Evolutionary conservation across 2,329 filamentous ascomycete species (phyloP).

Genomic region (Aspergillus awamori): DNA sequence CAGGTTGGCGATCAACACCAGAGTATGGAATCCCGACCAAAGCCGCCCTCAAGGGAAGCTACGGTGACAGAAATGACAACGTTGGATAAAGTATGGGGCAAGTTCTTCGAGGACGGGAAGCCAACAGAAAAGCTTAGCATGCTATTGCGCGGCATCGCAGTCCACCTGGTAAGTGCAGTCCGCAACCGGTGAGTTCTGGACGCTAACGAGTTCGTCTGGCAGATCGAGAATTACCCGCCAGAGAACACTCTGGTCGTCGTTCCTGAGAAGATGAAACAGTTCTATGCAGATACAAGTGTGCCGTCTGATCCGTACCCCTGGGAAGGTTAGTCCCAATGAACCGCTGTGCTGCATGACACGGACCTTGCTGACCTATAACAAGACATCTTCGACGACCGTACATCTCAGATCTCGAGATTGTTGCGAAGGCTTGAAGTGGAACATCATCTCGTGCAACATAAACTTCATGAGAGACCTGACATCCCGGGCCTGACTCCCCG

Average conservation of each 20-base stretch:
- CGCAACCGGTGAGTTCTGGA: background rate
- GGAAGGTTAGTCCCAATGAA: slow-evolving; percentile 53
- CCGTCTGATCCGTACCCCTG: slow-evolving; percentile 70
- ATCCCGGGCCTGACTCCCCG: slow-evolving; percentile 67
- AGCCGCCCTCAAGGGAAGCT: slow-evolving; percentile 40
- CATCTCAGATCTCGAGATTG: slow-evolving; percentile 60
- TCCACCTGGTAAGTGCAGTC: slow-evolving; percentile 64
- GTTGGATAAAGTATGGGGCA: slow-evolving; percentile 75
- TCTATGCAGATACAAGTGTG: slow-evolving; percentile 70
- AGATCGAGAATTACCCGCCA: slow-evolving; percentile 72
- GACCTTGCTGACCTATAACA: slow-evolving; percentile 15
- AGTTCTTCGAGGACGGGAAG: slow-evolving; percentile 68
- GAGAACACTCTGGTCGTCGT: slow-evolving; percentile 71
- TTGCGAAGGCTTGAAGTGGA: slow-evolving; percentile 59
- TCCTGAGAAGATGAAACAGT: slow-evolving; percentile 72
- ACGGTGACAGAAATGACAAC: slow-evolving; percentile 57
- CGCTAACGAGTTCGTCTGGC: slow-evolving; percentile 17
- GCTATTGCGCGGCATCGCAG: slow-evolving; percentile 72
- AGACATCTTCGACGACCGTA: slow-evolving; percentile 60
- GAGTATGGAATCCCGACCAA: slow-evolving; percentile 39
- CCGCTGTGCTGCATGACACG: background rate
- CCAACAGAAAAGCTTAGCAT: slow-evolving; percentile 70
- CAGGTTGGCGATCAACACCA: slow-evolving; percentile 38
- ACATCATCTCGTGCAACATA: slow-evolving; percentile 66
- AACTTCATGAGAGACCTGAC: slow-evolving; percentile 55